These are phyloP conservation scores for Ustilago nuda DNA, from an alignment of 1,284 basidiomycete species.

Conservation along the genomic window DNA sequence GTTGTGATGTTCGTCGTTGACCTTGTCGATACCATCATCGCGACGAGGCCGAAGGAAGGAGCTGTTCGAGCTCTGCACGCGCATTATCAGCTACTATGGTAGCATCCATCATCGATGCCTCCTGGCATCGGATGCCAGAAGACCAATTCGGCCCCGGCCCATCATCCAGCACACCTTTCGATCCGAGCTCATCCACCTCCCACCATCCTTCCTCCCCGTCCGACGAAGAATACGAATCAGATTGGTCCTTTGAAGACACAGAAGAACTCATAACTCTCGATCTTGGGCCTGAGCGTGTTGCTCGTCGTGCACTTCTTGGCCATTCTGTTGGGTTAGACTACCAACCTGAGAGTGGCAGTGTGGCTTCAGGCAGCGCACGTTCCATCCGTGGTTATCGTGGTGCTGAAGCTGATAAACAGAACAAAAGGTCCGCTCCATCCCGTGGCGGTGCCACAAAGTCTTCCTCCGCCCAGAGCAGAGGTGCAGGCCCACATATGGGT, in stretches of 20 bases:
- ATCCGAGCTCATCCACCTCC: constrained; percentile 7
- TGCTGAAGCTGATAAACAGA: constrained; percentile 1
- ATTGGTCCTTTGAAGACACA: constrained; percentile 39
- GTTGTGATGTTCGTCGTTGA: background rate
- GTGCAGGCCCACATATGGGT: constrained; percentile 14
- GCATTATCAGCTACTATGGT: constrained; percentile 9
- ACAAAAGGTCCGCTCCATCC: constrained; percentile 1
- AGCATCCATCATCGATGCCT: constrained; percentile 24
- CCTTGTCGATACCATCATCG: constrained; percentile 3
- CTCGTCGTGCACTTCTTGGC: constrained; percentile 32
- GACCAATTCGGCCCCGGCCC: constrained; percentile 26
- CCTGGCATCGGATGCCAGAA: constrained; percentile 27
- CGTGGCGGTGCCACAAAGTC: background rate
- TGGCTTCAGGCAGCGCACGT: background rate
- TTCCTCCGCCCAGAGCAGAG: background rate
- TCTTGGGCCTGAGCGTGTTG: constrained; percentile 29
- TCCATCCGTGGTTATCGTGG: constrained; percentile 11
- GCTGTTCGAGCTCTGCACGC: background rate
- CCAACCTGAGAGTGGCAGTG: background rate
- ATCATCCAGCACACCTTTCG: constrained; percentile 17
- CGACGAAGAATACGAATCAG: constrained; percentile 20
- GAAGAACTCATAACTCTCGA: constrained; percentile 42
- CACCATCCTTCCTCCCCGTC: background rate
- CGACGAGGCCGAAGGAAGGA: background rate
- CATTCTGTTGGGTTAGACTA: constrained; percentile 19